A percentile compares a stretch with the other conserved stretches of the same genome.
These are phyloP conservation scores for Amphicarpaea edgeworthii DNA, from an alignment of 306 rosid genomes.

Conservation along the genomic window DNA sequence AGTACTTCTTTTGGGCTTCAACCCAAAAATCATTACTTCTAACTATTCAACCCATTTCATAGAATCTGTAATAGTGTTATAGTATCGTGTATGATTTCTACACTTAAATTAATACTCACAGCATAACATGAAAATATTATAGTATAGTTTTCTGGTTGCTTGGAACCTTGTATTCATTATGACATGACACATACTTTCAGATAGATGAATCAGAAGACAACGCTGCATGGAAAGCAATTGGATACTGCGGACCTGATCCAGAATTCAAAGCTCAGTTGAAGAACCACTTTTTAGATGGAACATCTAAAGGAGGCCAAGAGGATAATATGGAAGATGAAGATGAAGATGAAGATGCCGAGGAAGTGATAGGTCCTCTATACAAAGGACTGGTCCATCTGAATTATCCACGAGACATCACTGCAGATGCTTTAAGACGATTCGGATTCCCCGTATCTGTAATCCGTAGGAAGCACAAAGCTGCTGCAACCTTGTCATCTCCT, in stretches of 20 bases:
- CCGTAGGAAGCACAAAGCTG: conserved; percentile 35
- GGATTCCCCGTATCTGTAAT: conserved; percentile 60
- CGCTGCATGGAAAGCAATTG: conserved; percentile 78
- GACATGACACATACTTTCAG: conserved; percentile 48
- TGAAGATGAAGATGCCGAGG: conserved; percentile 46
- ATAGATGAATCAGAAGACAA: conserved; percentile 68
- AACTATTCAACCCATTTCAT: neutral
- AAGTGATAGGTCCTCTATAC: conserved; percentile 70
- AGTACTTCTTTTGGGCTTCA: neutral
- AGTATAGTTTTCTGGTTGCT: conserved; percentile 18
- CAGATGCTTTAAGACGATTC: conserved; percentile 46
- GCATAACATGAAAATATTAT: neutral
- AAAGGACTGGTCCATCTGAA: conserved; percentile 62
- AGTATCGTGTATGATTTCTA: neutral
- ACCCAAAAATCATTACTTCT: neutral
- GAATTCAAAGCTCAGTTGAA: conserved; percentile 59
- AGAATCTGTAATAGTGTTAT: neutral
- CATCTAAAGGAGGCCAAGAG: conserved; percentile 44
- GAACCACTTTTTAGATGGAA: conserved; percentile 41
- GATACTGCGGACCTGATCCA: conserved; percentile 76
- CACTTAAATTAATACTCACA: neutral
- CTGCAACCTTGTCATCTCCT: conserved; percentile 49
- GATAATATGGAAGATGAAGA: conserved; percentile 40
- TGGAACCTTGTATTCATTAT: conserved; percentile 27
- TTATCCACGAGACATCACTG: conserved; percentile 51